Evolutionary conservation across 2,329 filamentous ascomycete genomes (phyloP).

Genomic region (Ploettnerulaceae sp.): DNA sequence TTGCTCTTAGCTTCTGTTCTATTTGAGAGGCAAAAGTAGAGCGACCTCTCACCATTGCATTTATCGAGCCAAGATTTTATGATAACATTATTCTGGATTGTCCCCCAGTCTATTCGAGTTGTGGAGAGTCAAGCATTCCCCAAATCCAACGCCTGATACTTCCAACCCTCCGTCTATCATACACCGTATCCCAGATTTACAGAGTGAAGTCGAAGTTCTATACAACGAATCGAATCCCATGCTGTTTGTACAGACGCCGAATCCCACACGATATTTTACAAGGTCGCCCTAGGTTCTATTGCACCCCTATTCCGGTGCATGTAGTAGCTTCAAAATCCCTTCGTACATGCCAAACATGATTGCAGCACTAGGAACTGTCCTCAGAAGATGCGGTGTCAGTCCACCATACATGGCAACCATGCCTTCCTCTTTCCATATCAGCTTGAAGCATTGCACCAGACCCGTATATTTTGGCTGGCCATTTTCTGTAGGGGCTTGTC

Average conservation of each 20-base stretch:
- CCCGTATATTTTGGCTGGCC: slow-evolving; percentile 82
- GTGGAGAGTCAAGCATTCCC: slow-evolving; percentile 4
- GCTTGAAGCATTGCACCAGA: slow-evolving; percentile 79
- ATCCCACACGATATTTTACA: slow-evolving; percentile 17
- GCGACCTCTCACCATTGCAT: slow-evolving; percentile 9
- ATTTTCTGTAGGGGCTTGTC: slow-evolving; percentile 72
- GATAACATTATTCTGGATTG: slow-evolving; percentile 6
- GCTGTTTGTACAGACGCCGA: slow-evolving; percentile 22
- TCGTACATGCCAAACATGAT: slow-evolving; percentile 91
- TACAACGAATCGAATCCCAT: slow-evolving; percentile 6
- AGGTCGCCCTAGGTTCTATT: slow-evolving; percentile 9
- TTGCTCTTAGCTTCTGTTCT: slow-evolving; percentile 14
- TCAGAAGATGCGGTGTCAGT: slow-evolving; percentile 83
- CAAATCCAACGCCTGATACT: slow-evolving; percentile 6
- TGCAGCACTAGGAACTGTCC: slow-evolving; percentile 85
- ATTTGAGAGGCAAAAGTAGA: slow-evolving; percentile 13
- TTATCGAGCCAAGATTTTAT: neutral
- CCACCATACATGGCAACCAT: slow-evolving; percentile 83
- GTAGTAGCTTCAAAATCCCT: slow-evolving; percentile 34
- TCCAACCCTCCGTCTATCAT: slow-evolving; percentile 2
- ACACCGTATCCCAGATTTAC: slow-evolving; percentile 5
- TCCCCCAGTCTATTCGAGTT: slow-evolving; percentile 7
- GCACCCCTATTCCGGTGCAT: slow-evolving; percentile 25
- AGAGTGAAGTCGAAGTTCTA: slow-evolving; percentile 11
- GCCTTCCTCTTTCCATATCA: slow-evolving; percentile 85